Evolutionary conservation across 2,329 filamentous ascomycete genomes (phyloP).

Genomic region (Fusarium oxysporum): DNA sequence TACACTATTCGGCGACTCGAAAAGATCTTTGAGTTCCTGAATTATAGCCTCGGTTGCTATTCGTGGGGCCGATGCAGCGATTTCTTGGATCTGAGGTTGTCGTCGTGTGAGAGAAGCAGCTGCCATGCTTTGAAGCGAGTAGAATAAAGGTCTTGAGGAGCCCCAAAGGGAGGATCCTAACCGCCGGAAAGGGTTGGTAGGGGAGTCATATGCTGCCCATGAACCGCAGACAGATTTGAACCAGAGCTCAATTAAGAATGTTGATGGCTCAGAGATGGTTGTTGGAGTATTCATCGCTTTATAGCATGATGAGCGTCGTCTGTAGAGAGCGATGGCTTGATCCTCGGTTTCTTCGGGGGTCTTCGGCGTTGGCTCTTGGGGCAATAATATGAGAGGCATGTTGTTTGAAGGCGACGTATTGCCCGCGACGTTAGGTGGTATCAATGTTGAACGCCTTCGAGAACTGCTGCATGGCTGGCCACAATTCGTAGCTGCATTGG

Average conservation of each 20-base stretch:
- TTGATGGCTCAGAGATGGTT: slow-evolving; percentile 33
- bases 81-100: slow-evolving; percentile 30
- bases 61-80: slow-evolving; percentile 22
- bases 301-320: not conserved
- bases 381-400: slow-evolving; percentile 2
- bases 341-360: not conserved
- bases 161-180: slow-evolving; percentile 31
- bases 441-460: not conserved
- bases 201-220: slow-evolving; percentile 40
- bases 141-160: slow-evolving; percentile 26
- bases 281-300: not conserved
- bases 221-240: slow-evolving; percentile 39
- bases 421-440: rapidly evolving
- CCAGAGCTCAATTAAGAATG: slow-evolving; percentile 32
- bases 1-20: slow-evolving; percentile 26
- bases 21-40: slow-evolving; percentile 21
- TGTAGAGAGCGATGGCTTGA: not conserved
- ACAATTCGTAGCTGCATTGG: rapidly evolving
- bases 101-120: slow-evolving; percentile 26
- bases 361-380: not conserved
- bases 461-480: rapidly evolving
- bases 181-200: slow-evolving; percentile 29
- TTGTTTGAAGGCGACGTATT: not conserved
- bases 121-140: slow-evolving; percentile 40
- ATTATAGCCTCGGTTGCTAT: slow-evolving; percentile 38